Base-by-base conservation (phyloP, 768 basidiomycete species). In the Lactarius vividus region DNA sequence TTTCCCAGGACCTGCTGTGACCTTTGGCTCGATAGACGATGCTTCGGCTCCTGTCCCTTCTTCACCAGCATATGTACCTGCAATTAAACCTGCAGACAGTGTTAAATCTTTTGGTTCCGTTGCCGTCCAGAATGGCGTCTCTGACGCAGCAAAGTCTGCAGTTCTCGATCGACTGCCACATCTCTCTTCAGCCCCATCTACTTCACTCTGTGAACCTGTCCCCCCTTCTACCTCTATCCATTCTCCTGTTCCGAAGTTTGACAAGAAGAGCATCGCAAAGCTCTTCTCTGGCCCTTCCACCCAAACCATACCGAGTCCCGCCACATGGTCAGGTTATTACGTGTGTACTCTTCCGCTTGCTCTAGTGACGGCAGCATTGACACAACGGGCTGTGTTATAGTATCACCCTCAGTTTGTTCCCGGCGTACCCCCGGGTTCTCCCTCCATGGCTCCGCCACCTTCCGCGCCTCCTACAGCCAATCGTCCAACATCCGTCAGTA, bases 11-110 rank as follows among this genome's bases (percentile, higher is more conserved):
- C 85, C 87, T 64, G 79, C 84, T 60, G 88, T 96, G 70, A 90
- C 89, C 57, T 95, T 96, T 80, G 94, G 94, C 72, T 93, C 93
- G 56, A 91, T 95, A 82, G 89, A 93, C 78, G 90, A 92, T 77
- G 84, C 82, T 8, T 75, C 79, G 70, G 87, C 91, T 60, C 83
- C 88, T 67, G 87, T 94, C 72, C 91, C 92, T 37, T 89, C 92
- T 55, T 92, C 92, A 10, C 92, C 93, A 40, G 89, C 91, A 62
- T 82, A 86, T 49, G 79, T 79, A 69, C 84, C 80, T 64, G 82
- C 77, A 69, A 80, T 86, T 73, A 89, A 87, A 79, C 80, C 85
- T 56, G 68, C 55, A 69, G 88, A 88, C 72, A 83, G 78, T 72
- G 88, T 94, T 71, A 92, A 88, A 77, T 84, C 89, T 54, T 95